These are phyloP conservation scores for Irpex lacteus DNA, from an alignment of 1,284 basidiomycete species.

Conservation along the genomic window DNA sequence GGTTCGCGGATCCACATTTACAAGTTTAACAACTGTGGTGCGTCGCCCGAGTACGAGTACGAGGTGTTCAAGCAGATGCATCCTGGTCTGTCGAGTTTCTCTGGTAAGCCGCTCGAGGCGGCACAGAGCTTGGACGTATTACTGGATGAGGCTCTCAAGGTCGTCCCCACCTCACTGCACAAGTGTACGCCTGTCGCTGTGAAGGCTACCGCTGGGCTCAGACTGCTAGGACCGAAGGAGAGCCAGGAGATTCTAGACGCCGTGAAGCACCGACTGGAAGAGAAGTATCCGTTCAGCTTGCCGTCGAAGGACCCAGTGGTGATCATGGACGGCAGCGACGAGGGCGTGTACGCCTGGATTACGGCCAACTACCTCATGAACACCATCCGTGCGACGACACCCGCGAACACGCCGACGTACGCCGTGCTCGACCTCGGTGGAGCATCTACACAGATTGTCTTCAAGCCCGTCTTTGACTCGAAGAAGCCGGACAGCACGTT, in stretches of 20 bases:
- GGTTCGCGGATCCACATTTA: slow-evolving; percentile 98
- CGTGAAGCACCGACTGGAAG: slow-evolving; percentile 64
- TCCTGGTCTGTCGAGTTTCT: slow-evolving; percentile 79
- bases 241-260: slow-evolving; percentile 77
- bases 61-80: slow-evolving; percentile 88
- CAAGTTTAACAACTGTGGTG: slow-evolving; percentile 92
- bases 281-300: slow-evolving; percentile 75
- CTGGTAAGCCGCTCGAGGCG: slow-evolving; percentile 58
- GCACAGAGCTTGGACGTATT: slow-evolving; percentile 82
- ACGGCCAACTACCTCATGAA: slow-evolving; percentile 92
- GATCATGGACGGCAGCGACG: slow-evolving; percentile 96
- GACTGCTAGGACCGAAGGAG: slow-evolving; percentile 69
- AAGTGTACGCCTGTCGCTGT: slow-evolving; percentile 88
- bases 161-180: slow-evolving; percentile 70
- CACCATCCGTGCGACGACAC: slow-evolving; percentile 62
- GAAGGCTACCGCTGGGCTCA: slow-evolving; percentile 93
- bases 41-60: slow-evolving; percentile 84
- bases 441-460: slow-evolving; percentile 97
- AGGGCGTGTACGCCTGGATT: slow-evolving; percentile 98
- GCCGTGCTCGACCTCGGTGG: slow-evolving; percentile 97
- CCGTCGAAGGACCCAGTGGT: slow-evolving; percentile 63
- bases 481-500: slow-evolving; percentile 47
- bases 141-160: slow-evolving; percentile 75
- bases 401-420: slow-evolving; percentile 57
- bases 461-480: slow-evolving; percentile 75